Percentiles rank a stretch among this genome's conserved stretches.
phyloP scores from a whole-genome alignment of 495 filamentous ascomycete species.

The Pseudevernia furfuracea region DNA sequence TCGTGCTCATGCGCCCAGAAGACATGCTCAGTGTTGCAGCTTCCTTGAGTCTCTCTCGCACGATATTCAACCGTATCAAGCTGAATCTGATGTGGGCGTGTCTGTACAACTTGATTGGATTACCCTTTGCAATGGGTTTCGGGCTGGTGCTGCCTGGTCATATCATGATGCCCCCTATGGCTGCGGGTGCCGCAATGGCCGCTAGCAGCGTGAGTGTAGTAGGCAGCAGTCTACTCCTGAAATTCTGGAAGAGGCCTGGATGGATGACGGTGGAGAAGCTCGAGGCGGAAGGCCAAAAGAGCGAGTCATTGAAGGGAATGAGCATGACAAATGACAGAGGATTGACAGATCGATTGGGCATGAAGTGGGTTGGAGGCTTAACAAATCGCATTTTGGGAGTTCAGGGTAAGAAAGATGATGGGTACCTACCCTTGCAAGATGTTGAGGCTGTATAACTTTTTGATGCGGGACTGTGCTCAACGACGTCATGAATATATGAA shows the following conservation, averaged over 20 bases:
- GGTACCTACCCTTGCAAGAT: constrained; percentile 26
- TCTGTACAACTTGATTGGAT: constrained; percentile 81
- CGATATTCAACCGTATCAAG: constrained; percentile 90
- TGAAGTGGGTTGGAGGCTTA: constrained; percentile 7
- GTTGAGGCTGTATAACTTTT: constrained; percentile 23
- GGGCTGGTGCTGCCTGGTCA: constrained; percentile 79
- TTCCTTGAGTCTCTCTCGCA: constrained; percentile 68
- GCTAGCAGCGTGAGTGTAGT: constrained; percentile 85
- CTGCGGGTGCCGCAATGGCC: constrained; percentile 92
- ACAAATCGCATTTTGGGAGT: constrained; percentile 8
- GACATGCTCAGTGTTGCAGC: constrained; percentile 88
- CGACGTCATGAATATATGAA: not conserved
- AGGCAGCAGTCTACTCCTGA: constrained; percentile 70
- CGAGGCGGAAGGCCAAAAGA: constrained; percentile 29
- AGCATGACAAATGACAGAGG: constrained; percentile 15
- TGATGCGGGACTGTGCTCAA: not conserved
- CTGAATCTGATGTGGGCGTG: constrained; percentile 88
- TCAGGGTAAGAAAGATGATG: constrained; percentile 10
- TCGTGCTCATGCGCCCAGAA: constrained; percentile 89
- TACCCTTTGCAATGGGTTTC: constrained; percentile 94
- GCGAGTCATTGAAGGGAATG: constrained; percentile 22
- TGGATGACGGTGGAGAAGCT: constrained; percentile 80
- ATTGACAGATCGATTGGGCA: constrained; percentile 12
- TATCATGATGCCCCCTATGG: constrained; percentile 84
- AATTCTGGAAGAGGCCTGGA: constrained; percentile 73